Percentiles rank a stretch among this genome's conserved stretches.
Evolutionary conservation across 2,329 filamentous ascomycete genomes (phyloP).

Genomic region (Emmonsia crescens): DNA sequence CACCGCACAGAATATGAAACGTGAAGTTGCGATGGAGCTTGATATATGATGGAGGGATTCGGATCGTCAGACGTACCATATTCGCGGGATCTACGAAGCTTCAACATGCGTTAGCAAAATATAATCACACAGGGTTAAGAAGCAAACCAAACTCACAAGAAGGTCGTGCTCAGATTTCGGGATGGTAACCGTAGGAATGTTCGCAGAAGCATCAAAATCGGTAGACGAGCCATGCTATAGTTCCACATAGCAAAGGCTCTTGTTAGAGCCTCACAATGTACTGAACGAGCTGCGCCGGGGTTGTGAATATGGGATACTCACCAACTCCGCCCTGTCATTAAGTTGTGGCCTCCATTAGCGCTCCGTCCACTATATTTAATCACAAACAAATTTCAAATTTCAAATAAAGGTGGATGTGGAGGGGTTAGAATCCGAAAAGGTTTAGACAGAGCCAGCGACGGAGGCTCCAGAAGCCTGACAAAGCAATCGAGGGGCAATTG

Average conservation of each 20-base stretch:
- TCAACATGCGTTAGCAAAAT: slow-evolving; percentile 7
- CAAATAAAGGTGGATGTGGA: neutral
- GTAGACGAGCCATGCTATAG: slow-evolving; percentile 32
- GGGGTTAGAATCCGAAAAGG: neutral
- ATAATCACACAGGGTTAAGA: slow-evolving; percentile 8
- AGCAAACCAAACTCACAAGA: slow-evolving; percentile 36
- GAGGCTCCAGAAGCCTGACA: neutral
- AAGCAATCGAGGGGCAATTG: neutral
- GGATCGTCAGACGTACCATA: slow-evolving; percentile 17
- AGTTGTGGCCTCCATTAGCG: neutral
- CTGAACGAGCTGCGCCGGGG: neutral
- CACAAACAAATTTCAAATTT: too few species aligned
- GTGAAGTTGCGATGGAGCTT: neutral
- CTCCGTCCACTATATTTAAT: too few species aligned
- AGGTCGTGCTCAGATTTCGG: slow-evolving; percentile 50
- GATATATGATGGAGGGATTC: neutral
- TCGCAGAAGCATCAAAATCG: slow-evolving; percentile 27
- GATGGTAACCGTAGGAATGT: slow-evolving; percentile 42
- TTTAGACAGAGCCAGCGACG: neutral
- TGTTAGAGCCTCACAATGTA: neutral
- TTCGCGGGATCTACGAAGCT: slow-evolving; percentile 20
- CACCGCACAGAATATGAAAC: too few species aligned
- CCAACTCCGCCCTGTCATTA: slow-evolving; percentile 5
- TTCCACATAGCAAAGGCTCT: slow-evolving; percentile 14
- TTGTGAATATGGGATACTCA: slow-evolving; percentile 1